A percentile compares a stretch with the other conserved stretches of the same genome.
phyloP scores from a whole-genome alignment of 176 grass and related monocot genomes.

The Musa beccarii region DNA sequence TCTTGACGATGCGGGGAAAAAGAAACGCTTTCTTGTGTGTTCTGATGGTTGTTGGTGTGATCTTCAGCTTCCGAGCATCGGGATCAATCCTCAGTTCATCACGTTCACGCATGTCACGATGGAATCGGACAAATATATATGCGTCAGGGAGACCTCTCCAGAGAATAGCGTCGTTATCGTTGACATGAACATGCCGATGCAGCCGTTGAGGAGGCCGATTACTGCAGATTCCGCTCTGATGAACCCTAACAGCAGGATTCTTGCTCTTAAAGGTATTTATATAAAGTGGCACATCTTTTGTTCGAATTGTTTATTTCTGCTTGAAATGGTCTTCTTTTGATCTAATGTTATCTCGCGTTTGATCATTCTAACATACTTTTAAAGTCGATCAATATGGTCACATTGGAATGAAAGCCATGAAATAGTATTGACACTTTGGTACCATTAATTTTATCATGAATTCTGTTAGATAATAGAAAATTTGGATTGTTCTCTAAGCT shows the following conservation, averaged over 20 bases:
- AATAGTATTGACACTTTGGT: no score
- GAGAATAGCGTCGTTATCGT: constrained; percentile 95
- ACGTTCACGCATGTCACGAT: constrained; percentile 99
- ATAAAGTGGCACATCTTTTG: background rate
- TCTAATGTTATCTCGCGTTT: background rate
- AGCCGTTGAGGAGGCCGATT: constrained; percentile 87
- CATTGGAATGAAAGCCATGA: no score
- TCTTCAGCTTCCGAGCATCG: constrained; percentile 75
- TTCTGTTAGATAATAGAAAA: no score
- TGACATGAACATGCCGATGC: constrained; percentile 93
- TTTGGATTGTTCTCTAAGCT: no score
- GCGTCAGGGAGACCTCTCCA: constrained; percentile 96
- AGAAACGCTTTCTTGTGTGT: background rate
- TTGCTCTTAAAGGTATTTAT: constrained; percentile 83
- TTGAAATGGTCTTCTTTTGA: background rate
- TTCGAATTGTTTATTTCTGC: background rate
- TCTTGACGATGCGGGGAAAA: background rate
- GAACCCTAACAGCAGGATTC: constrained; percentile 93
- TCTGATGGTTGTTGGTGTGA: constrained; percentile 4
- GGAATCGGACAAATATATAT: constrained; percentile 98
- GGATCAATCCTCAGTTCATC: constrained; percentile 93
- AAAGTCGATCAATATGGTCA: no score
- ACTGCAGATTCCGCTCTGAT: constrained; percentile 95
- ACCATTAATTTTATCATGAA: no score
- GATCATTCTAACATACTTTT: background rate